Evolutionary conservation across 331 rosid species (phyloP).

Genomic region (Malus hybrid): DNA sequence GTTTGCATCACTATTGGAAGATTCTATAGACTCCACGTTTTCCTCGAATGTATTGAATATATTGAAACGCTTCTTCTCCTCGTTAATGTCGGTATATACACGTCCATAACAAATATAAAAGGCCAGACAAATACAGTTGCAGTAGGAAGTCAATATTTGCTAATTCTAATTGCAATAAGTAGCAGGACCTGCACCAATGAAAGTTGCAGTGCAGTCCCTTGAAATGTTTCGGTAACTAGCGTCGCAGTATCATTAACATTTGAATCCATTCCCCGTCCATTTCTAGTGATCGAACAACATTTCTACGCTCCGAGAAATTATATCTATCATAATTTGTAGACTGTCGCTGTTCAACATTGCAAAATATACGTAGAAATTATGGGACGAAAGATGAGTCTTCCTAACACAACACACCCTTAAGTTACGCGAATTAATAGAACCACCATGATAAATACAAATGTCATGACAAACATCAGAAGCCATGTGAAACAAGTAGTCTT

Average conservation of each 20-base stretch:
- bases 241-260: no score
- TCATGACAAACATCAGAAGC: constrained; percentile 65
- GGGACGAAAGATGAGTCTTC: neutral
- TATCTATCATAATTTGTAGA: neutral
- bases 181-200: no score
- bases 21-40: neutral
- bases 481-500: constrained; percentile 82
- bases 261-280: no score
- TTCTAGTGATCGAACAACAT: no score
- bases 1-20: neutral
- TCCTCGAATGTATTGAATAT: neutral
- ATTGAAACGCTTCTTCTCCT: neutral
- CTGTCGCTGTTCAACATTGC: neutral
- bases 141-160: neutral
- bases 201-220: neutral
- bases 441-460: constrained; percentile 67
- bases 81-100: neutral
- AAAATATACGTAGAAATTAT: neutral
- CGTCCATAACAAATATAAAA: neutral
- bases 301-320: neutral
- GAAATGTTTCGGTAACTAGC: neutral
- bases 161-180: no score
- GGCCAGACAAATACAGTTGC: neutral
- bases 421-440: constrained; percentile 88
- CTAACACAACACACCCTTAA: neutral